Base-by-base conservation (phyloP, 805 yeast genomes). In the Limtongozyma cylindracea region DNA sequence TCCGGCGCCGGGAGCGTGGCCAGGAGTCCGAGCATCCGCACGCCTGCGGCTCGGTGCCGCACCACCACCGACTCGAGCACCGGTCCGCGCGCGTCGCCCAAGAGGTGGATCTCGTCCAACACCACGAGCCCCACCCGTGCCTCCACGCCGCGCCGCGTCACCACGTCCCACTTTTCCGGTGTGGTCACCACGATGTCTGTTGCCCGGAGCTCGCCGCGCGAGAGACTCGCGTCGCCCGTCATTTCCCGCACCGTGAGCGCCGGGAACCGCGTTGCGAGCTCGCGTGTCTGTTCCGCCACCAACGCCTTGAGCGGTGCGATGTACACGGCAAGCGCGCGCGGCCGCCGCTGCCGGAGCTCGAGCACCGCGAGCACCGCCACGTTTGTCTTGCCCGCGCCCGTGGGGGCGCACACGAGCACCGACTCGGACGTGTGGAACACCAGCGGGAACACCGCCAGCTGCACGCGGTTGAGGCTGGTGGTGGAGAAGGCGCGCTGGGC, bases 381-480 rank as follows among this genome's bases (percentile, higher is more conserved):
- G 39, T 88, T 88, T 12, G 98, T 84, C 40, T 84, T 84, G 48
- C 98, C 98, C 3, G 94, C 94, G 49, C 98, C 98, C 0, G 98
- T 84, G 5, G 98, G 98, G 1, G 98, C 96, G 56, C 96, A 84
- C 32, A 84, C 49, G 10, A 84, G 47, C 18, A 88, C 39, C 34
- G 82, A 84, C 4, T 56, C 54, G 35, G 76, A 88, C 2, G 60
- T 45, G 4, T 54, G 35, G 30, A 84, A 76, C 0, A 92, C 94
- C n/a, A 50, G 37, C 2, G 88, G 88, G 30, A 45, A 77, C 0
- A 82, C 78, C 28, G 60, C 61, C 1, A 92, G 73, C 41, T 88
- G 99, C 10, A 88, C 61, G 23, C 77, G 48, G 41, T 88, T 88
- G 30, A 88, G 53, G 1, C 68, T 48, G 2, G 56, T 35, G 0